These are phyloP conservation scores for Trichoderma oligosporum DNA, from an alignment of 2,329 filamentous ascomycete genomes.

Conservation along the genomic window DNA sequence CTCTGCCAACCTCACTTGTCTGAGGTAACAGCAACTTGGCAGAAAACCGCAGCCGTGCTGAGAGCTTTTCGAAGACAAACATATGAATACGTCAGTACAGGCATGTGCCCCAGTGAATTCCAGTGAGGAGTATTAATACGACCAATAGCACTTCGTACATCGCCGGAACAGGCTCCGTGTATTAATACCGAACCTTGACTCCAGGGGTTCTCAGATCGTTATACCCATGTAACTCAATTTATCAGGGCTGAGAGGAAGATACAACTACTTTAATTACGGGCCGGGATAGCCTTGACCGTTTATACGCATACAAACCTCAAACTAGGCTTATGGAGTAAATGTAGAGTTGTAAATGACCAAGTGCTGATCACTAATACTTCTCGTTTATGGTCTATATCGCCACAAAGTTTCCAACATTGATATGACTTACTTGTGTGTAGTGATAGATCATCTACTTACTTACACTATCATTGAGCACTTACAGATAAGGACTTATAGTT, in stretches of 20 bases:
- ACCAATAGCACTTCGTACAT: not conserved
- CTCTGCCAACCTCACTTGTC: not conserved
- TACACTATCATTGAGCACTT: too few species aligned
- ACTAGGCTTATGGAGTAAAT: not conserved
- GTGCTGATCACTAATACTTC: not conserved
- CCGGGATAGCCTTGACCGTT: constrained; percentile 2
- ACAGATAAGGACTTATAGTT: too few species aligned
- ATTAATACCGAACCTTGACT: too few species aligned
- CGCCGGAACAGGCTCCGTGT: not conserved
- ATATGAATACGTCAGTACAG: not conserved
- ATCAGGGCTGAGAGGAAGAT: not conserved
- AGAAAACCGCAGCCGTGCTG: not conserved
- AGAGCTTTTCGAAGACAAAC: not conserved
- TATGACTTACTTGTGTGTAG: too few species aligned
- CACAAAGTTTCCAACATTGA: too few species aligned
- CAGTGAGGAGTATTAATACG: not conserved
- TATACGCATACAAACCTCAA: not conserved
- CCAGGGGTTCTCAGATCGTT: not conserved
- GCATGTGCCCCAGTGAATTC: too few species aligned
- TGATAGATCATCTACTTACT: too few species aligned
- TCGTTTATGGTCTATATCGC: not conserved
- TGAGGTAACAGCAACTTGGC: not conserved
- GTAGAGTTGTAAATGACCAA: not conserved
- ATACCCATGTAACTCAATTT: constrained; percentile 5
- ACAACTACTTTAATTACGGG: too few species aligned